These are phyloP conservation scores for Gnomoniopsis smithogilvyi DNA, from an alignment of 2,329 filamentous ascomycete genomes.

Conservation along the genomic window DNA sequence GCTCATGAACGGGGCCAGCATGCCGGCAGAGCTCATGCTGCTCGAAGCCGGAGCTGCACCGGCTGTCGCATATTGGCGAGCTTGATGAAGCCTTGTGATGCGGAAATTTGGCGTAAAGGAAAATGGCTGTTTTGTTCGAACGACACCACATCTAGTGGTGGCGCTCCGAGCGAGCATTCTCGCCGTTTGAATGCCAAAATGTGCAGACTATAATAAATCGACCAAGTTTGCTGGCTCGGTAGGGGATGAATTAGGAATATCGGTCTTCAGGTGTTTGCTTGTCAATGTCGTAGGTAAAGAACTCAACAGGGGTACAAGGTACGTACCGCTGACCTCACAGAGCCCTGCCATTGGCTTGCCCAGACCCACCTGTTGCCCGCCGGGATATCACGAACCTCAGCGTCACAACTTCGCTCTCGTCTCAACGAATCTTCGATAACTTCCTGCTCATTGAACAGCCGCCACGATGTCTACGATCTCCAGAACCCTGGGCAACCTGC, in stretches of 20 bases:
- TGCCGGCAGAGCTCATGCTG: conserved; percentile 31
- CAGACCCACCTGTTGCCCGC: conserved; percentile 3
- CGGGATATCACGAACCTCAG: conserved; percentile 15
- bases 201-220: background rate
- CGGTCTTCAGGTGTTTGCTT: background rate
- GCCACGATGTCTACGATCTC: conserved; percentile 82
- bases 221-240: conserved; percentile 4
- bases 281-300: background rate
- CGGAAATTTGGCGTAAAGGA: conserved; percentile 10
- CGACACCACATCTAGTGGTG: conserved; percentile 14
- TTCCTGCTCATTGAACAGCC: conserved; percentile 31
- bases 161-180: conserved; percentile 34
- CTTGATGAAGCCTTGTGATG: conserved; percentile 7
- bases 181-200: background rate
- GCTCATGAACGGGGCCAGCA: conserved; percentile 52
- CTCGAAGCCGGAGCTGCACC: conserved; percentile 13
- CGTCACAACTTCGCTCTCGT: conserved; percentile 21
- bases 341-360: conserved; percentile 24
- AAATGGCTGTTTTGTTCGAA: conserved; percentile 11
- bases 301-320: conserved; percentile 19
- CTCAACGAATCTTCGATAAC: conserved; percentile 19
- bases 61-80: conserved; percentile 17
- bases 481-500: conserved; percentile 82
- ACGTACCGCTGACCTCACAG: conserved; percentile 14
- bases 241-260: background rate